A percentile compares a stretch with the other conserved stretches of the same genome.
Evolutionary conservation across 1,139 yeast genomes (phyloP).

Genomic region (Candida sp.): DNA sequence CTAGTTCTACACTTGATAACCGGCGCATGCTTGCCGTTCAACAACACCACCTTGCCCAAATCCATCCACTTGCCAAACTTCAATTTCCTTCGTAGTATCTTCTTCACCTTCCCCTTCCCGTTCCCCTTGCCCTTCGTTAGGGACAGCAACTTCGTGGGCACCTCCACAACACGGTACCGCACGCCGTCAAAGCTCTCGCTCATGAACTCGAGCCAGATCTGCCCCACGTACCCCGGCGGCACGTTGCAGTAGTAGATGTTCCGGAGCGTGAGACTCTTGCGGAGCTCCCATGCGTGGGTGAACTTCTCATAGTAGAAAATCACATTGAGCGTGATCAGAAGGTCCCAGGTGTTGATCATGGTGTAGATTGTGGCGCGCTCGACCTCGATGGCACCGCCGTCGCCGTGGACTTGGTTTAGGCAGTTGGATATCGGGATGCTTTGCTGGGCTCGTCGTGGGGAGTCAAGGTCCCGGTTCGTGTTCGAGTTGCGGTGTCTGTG

Average conservation of each 20-base stretch:
- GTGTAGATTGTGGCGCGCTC: conserved; percentile 6
- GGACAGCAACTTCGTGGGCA: neutral
- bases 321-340: conserved; percentile 11
- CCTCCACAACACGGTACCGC: conserved; percentile 1
- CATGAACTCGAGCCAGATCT: conserved; percentile 11
- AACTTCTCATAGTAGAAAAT: conserved; percentile 13
- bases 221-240: conserved; percentile 14
- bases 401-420: conserved; percentile 14
- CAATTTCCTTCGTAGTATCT: conserved; percentile 3
- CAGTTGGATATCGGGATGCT: conserved; percentile 16
- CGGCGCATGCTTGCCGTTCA: conserved; percentile 11
- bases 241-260: conserved; percentile 14
- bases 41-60: conserved; percentile 9
- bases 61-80: conserved; percentile 8
- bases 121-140: neutral
- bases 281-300: conserved; percentile 11
- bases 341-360: conserved; percentile 12
- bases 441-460: neutral
- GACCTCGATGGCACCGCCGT: conserved; percentile 15
- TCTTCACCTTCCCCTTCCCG: no score
- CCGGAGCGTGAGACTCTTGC: conserved; percentile 9
- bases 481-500: no score
- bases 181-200: conserved; percentile 4
- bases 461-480: no score
- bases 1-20: conserved; percentile 14